These are phyloP conservation scores for Geotrichum candidum DNA, from an alignment of 1,139 yeast genomes.

Conservation along the genomic window DNA sequence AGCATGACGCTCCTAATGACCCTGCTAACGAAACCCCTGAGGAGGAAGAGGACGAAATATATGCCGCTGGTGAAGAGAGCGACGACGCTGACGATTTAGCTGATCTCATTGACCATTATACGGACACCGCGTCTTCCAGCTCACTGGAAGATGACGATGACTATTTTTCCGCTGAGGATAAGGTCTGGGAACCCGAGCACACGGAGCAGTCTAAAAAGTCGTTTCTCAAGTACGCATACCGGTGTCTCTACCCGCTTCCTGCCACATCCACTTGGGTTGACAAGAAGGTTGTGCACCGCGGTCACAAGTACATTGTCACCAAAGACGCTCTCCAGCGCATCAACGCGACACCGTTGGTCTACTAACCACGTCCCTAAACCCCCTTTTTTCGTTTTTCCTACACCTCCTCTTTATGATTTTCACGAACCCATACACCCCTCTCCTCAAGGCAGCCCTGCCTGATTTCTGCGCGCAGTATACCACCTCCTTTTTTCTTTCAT, in stretches of 20 bases:
- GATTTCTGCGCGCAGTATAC: too few relatives aligned
- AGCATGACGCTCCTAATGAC: neutral
- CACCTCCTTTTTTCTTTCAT: too few relatives aligned
- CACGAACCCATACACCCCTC: too few relatives aligned
- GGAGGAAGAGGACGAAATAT: conserved; percentile 7
- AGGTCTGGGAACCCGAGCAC: conserved; percentile 28
- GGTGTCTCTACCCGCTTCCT: conserved; percentile 31
- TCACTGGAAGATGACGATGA: neutral
- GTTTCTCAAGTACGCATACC: conserved; percentile 29
- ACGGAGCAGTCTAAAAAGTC: conserved; percentile 20
- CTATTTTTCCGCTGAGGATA: neutral
- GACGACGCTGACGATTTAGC: conserved; percentile 6
- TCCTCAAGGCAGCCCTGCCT: too few relatives aligned
- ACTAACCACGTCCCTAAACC: neutral
- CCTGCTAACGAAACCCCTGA: neutral
- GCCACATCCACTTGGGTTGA: conserved; percentile 33
- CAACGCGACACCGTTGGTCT: neutral
- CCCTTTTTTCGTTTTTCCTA: too few relatives aligned
- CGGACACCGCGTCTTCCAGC: neutral
- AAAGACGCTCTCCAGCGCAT: conserved; percentile 11
- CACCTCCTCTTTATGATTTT: too few relatives aligned
- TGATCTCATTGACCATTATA: neutral
- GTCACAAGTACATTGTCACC: conserved; percentile 26
- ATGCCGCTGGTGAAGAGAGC: neutral
- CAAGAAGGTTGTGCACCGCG: conserved; percentile 27